These are phyloP conservation scores for Prosopis cineraria DNA, from an alignment of 306 rosid species.

Conservation along the genomic window DNA sequence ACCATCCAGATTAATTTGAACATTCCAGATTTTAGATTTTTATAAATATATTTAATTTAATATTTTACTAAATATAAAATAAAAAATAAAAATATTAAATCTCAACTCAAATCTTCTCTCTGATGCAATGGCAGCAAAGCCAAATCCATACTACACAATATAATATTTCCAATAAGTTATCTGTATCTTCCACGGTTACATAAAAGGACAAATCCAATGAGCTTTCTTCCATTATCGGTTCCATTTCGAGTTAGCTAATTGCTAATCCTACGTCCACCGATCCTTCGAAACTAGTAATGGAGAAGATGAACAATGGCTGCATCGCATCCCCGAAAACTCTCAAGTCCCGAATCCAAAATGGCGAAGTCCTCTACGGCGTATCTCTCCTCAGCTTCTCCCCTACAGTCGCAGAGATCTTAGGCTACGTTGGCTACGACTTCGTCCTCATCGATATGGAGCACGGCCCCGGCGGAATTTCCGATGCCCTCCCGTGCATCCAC, in stretches of 20 bases:
- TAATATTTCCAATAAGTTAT: too few relatives aligned
- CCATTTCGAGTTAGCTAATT: neutral
- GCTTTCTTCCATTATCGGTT: neutral
- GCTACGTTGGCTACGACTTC: slow-evolving; percentile 13
- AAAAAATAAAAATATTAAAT: too few relatives aligned
- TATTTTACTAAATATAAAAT: too few relatives aligned
- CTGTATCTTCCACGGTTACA: too few relatives aligned
- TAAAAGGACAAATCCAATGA: too few relatives aligned
- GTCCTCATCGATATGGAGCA: slow-evolving; percentile 26
- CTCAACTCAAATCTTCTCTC: too few relatives aligned
- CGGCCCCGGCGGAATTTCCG: neutral
- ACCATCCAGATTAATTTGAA: too few relatives aligned
- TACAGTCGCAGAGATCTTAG: neutral
- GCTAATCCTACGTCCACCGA: neutral
- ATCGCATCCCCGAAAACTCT: neutral
- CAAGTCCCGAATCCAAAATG: slow-evolving; percentile 3
- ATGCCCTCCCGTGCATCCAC: neutral
- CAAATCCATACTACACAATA: too few relatives aligned
- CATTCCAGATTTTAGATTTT: too few relatives aligned
- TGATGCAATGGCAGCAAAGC: too few relatives aligned
- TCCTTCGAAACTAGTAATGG: neutral
- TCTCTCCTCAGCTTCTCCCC: slow-evolving; percentile 18
- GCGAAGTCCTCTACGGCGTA: slow-evolving; percentile 14
- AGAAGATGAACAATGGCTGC: neutral
- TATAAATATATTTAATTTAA: too few relatives aligned